A percentile compares a stretch with the other conserved stretches of the same genome.
These are phyloP conservation scores for Boletellus ananas DNA, from an alignment of 768 basidiomycete genomes.

Conservation along the genomic window DNA sequence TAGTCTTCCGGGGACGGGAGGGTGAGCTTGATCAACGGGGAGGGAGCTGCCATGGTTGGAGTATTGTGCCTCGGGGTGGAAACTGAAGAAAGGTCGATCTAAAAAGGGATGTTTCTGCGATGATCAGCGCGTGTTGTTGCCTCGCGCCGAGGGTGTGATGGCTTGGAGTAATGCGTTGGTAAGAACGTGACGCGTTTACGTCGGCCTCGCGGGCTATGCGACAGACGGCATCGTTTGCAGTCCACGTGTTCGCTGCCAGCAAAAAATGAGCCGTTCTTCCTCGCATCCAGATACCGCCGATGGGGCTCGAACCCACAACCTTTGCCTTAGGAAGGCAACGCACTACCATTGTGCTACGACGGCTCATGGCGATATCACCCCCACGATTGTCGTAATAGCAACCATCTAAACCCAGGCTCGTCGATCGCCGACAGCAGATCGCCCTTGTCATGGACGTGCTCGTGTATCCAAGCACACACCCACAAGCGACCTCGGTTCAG, in stretches of 20 bases:
- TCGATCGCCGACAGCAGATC: too few relatives aligned
- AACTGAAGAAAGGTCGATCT: background rate
- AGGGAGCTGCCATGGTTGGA: constrained; percentile 15
- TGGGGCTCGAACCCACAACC: constrained; percentile 38
- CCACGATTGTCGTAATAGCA: too few relatives aligned
- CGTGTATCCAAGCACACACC: constrained; percentile 63
- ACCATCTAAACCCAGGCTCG: too few relatives aligned
- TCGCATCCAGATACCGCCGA: constrained; percentile 31
- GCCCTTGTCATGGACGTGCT: constrained; percentile 62
- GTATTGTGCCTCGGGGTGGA: background rate
- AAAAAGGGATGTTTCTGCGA: background rate
- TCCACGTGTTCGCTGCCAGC: too few relatives aligned
- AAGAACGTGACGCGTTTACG: background rate
- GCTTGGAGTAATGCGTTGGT: background rate
- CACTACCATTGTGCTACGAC: constrained; percentile 40
- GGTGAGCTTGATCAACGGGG: constrained; percentile 45
- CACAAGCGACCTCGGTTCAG: constrained; percentile 42
- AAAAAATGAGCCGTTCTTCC: constrained; percentile 23
- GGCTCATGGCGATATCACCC: constrained; percentile 15
- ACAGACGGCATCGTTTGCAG: too few relatives aligned
- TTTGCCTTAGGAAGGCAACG: constrained; percentile 40
- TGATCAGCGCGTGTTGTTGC: background rate
- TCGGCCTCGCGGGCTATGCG: too few relatives aligned
- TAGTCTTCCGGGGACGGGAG: constrained; percentile 79
- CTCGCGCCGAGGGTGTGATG: constrained; percentile 5